A percentile compares a stretch with the other conserved stretches of the same genome.
phyloP scores from a whole-genome alignment of 1,284 basidiomycete species.

The Trichosporon sp. region DNA sequence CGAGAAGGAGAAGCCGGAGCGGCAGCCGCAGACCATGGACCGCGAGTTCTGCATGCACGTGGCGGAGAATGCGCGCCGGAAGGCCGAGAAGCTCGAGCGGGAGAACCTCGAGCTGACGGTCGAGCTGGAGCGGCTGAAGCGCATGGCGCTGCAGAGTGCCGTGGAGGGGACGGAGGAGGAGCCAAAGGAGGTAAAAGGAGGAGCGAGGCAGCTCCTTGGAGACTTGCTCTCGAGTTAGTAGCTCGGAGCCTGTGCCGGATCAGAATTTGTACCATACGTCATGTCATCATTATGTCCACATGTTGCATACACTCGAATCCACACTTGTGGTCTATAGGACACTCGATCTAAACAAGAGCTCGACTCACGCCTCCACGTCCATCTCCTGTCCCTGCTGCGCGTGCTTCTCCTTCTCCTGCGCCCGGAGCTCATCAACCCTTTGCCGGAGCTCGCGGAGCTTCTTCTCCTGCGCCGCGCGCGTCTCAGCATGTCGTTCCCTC shows the following conservation, averaged over 20 bases:
- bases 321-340: neutral
- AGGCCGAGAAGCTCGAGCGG: slow-evolving; percentile 38
- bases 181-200: neutral
- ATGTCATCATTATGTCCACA: slow-evolving; percentile 13
- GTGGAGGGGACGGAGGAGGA: neutral
- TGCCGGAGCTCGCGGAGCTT: slow-evolving; percentile 30
- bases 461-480: slow-evolving; percentile 38
- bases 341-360: neutral
- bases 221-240: slow-evolving; percentile 18
- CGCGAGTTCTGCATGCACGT: slow-evolving; percentile 28
- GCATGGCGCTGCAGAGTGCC: slow-evolving; percentile 19
- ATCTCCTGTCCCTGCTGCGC: slow-evolving; percentile 22
- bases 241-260: neutral
- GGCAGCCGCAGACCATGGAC: neutral
- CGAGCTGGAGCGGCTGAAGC: slow-evolving; percentile 31
- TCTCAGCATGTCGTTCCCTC: slow-evolving; percentile 33
- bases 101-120: slow-evolving; percentile 44
- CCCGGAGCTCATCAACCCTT: slow-evolving; percentile 39
- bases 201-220: slow-evolving; percentile 9
- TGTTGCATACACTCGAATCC: no score
- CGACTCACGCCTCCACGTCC: slow-evolving; percentile 20
- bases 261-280: neutral
- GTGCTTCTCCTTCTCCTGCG: slow-evolving; percentile 35
- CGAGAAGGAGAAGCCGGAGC: slow-evolving; percentile 39
- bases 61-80: slow-evolving; percentile 38